A percentile compares a stretch with the other conserved stretches of the same genome.
These are phyloP conservation scores for Chaetomiaceae sp. DNA, from an alignment of 2,329 filamentous ascomycete species.

Conservation along the genomic window DNA sequence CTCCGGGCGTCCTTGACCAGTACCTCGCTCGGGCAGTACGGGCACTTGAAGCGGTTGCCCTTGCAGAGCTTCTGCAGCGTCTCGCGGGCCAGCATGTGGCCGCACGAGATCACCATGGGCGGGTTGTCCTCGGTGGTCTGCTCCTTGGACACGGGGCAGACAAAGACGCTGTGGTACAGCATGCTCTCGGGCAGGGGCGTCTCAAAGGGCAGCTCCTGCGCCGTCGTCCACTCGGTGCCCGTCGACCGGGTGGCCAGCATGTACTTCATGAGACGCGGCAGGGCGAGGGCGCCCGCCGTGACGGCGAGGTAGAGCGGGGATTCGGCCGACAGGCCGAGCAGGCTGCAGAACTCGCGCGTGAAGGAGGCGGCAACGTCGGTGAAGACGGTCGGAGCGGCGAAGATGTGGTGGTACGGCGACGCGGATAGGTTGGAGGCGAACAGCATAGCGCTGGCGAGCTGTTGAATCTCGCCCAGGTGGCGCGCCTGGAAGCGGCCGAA, in stretches of 20 bases:
- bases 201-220: conserved; percentile 81
- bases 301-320: conserved; percentile 90
- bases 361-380: conserved; percentile 82
- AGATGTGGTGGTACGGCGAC: conserved; percentile 77
- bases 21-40: conserved; percentile 88
- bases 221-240: conserved; percentile 90
- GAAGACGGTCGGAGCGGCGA: conserved; percentile 57
- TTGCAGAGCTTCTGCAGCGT: conserved; percentile 76
- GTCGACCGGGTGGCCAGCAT: conserved; percentile 83
- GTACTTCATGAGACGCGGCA: conserved; percentile 85
- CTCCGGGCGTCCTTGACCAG: conserved; percentile 69
- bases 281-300: conserved; percentile 85
- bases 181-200: conserved; percentile 56
- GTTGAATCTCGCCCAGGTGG: conserved; percentile 74
- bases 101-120: conserved; percentile 94
- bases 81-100: conserved; percentile 87
- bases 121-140: conserved; percentile 91
- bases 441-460: conserved; percentile 75
- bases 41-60: conserved; percentile 82
- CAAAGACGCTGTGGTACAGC: conserved; percentile 93
- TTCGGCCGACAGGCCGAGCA: conserved; percentile 84
- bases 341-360: conserved; percentile 87
- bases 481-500: conserved; percentile 71
- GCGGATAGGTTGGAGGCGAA: conserved; percentile 68
- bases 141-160: conserved; percentile 95